phyloP scores from a whole-genome alignment of 2,329 filamentous ascomycete genomes.

The Thermomyces lanuginosus region DNA sequence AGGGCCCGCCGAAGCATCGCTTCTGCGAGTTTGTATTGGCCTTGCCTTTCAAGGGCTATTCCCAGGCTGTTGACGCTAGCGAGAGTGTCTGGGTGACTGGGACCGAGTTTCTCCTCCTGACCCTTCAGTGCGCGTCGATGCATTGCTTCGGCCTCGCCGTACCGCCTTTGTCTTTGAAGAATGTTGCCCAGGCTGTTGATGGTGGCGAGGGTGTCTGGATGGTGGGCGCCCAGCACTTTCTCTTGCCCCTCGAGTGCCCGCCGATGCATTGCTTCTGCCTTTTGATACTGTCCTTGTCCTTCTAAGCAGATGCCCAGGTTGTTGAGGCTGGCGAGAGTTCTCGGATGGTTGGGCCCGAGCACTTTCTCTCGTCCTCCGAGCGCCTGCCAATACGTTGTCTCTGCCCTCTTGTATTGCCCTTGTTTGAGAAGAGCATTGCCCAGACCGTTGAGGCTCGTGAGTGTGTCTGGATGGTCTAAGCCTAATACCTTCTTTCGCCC shows the following conservation, averaged over 20 bases:
- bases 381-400: conserved; percentile 8
- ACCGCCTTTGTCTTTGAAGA: conserved; percentile 1
- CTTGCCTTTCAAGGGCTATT: not conserved
- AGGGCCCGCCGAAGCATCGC: conserved; percentile 1
- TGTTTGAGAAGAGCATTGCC: not conserved
- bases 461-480: not conserved
- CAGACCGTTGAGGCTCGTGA: not conserved
- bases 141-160: conserved; percentile 8
- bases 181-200: conserved; percentile 7
- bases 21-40: not conserved
- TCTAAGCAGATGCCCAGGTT: not conserved
- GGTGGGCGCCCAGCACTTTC: conserved; percentile 3
- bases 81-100: conserved; percentile 6
- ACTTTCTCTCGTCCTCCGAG: conserved; percentile 5
- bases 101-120: conserved; percentile 2
- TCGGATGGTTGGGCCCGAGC: conserved; percentile 5
- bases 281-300: not conserved
- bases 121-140: conserved; percentile 4
- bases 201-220: conserved; percentile 9
- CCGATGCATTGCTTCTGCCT: conserved; percentile 6
- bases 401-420: conserved; percentile 10
- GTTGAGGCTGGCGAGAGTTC: conserved; percentile 1
- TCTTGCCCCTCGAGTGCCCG: conserved; percentile 4
- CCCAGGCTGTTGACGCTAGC: conserved; percentile 4
- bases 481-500: conserved; percentile 1